These are phyloP conservation scores for Malus hybrid DNA, from an alignment of 331 rosid species.

Conservation along the genomic window DNA sequence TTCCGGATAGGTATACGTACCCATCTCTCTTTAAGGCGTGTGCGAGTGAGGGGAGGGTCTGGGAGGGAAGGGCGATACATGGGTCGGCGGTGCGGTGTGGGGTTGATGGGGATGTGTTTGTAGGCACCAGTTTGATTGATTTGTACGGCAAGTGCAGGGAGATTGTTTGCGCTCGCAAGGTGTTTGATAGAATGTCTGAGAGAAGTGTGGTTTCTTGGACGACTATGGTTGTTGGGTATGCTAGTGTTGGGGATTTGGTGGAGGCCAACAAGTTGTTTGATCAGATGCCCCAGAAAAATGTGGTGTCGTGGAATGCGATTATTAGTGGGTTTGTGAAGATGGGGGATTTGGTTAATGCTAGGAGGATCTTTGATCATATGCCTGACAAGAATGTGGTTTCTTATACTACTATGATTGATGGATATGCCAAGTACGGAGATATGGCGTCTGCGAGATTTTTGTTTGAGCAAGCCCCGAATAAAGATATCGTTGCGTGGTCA, in stretches of 20 bases:
- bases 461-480: conserved; percentile 43
- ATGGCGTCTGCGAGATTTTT: conserved; percentile 55
- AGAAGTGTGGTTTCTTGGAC: conserved; percentile 69
- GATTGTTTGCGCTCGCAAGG: conserved; percentile 45
- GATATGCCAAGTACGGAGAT: conserved; percentile 65
- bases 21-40: conserved; percentile 67
- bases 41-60: conserved; percentile 21
- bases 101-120: conserved; percentile 42
- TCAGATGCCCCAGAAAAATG: conserved; percentile 54
- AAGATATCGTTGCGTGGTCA: conserved; percentile 67
- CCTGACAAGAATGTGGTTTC: conserved; percentile 67
- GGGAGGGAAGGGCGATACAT: conserved; percentile 47
- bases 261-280: conserved; percentile 56
- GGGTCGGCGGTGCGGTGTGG: conserved; percentile 54
- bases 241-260: conserved; percentile 35
- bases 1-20: conserved; percentile 52
- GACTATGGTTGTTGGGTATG: conserved; percentile 69
- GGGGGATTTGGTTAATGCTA: conserved; percentile 53
- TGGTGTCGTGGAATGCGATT: conserved; percentile 54
- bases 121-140: conserved; percentile 58
- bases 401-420: conserved; percentile 68
- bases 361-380: conserved; percentile 57
- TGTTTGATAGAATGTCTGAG: conserved; percentile 50
- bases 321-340: conserved; percentile 41
- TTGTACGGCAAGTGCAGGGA: conserved; percentile 57